Percentiles rank a stretch among this genome's conserved stretches.
phyloP scores from a whole-genome alignment of 2,329 filamentous ascomycete species.

The Aspergillus sp. region DNA sequence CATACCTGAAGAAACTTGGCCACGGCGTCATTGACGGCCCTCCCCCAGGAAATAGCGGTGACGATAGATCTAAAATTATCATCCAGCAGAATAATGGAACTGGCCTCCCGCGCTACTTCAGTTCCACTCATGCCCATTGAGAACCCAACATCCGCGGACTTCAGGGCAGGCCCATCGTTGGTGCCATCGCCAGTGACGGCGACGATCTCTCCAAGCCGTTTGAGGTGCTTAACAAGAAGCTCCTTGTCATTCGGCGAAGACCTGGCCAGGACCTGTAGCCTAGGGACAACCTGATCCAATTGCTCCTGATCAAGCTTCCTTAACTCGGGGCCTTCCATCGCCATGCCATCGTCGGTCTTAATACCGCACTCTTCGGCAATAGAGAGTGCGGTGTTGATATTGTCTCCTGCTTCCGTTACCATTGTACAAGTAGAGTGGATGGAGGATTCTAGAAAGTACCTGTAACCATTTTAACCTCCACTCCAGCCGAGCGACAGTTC shows the following conservation, averaged over 20 bases:
- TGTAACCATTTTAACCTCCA: slow-evolving; percentile 72
- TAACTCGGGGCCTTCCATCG: slow-evolving; percentile 70
- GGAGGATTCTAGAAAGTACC: slow-evolving; percentile 29
- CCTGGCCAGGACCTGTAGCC: slow-evolving; percentile 63
- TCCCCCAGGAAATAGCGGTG: slow-evolving; percentile 66
- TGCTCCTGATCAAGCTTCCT: slow-evolving; percentile 59
- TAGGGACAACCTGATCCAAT: slow-evolving; percentile 59
- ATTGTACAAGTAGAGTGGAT: background rate
- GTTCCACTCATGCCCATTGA: slow-evolving; percentile 70
- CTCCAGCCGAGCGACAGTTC: slow-evolving; percentile 67
- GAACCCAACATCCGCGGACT: slow-evolving; percentile 66
- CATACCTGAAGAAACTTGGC: slow-evolving; percentile 60
- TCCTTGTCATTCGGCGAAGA: slow-evolving; percentile 68
- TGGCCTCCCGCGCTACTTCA: slow-evolving; percentile 67
- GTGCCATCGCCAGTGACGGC: slow-evolving; percentile 66
- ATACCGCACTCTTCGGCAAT: slow-evolving; percentile 75
- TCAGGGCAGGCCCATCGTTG: slow-evolving; percentile 65
- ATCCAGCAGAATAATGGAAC: slow-evolving; percentile 65
- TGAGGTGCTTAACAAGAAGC: slow-evolving; percentile 61
- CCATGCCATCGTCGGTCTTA: slow-evolving; percentile 56
- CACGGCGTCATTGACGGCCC: slow-evolving; percentile 67
- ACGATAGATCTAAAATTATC: slow-evolving; percentile 67
- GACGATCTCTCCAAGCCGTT: slow-evolving; percentile 61
- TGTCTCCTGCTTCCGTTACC: slow-evolving; percentile 47
- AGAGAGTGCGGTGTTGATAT: slow-evolving; percentile 70